A percentile compares a stretch with the other conserved stretches of the same genome.
phyloP scores from a whole-genome alignment of 2,329 filamentous ascomycete species.

The Cordyceps tenuipes region DNA sequence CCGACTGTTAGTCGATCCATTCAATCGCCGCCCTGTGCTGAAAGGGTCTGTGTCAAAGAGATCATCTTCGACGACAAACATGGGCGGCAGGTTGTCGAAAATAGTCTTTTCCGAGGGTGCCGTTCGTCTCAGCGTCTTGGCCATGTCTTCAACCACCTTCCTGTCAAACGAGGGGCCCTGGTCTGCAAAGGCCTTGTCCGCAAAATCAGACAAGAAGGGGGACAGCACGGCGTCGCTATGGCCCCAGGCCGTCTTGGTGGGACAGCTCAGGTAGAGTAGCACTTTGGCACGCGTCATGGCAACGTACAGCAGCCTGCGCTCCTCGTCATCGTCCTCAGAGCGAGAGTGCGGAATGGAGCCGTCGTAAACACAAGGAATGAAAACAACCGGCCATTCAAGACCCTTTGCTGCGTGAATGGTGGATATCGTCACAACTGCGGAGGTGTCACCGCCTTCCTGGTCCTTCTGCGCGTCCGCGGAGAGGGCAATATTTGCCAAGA shows the following conservation, averaged over 20 bases:
- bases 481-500: slow-evolving; percentile 85
- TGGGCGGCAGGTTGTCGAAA: slow-evolving; percentile 40
- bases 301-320: slow-evolving; percentile 83
- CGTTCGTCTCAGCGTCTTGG: slow-evolving; percentile 59
- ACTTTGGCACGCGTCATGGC: slow-evolving; percentile 92
- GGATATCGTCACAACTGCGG: slow-evolving; percentile 72
- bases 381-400: slow-evolving; percentile 92
- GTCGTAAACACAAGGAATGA: slow-evolving; percentile 81
- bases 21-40: slow-evolving; percentile 21
- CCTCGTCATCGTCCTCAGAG: slow-evolving; percentile 78
- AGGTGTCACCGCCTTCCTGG: slow-evolving; percentile 46
- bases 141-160: slow-evolving; percentile 54
- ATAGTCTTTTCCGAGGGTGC: slow-evolving; percentile 50
- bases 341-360: slow-evolving; percentile 86
- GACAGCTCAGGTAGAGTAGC: slow-evolving; percentile 77
- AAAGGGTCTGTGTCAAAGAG: slow-evolving; percentile 58
- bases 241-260: slow-evolving; percentile 55
- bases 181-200: slow-evolving; percentile 35
- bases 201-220: slow-evolving; percentile 55
- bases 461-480: slow-evolving; percentile 67
- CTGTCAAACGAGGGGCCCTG: slow-evolving; percentile 64
- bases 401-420: slow-evolving; percentile 96
- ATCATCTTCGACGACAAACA: slow-evolving; percentile 57
- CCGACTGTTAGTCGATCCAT: slow-evolving; percentile 21
- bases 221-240: slow-evolving; percentile 56